These are phyloP conservation scores for Pythium insidiosum DNA, from an alignment of 352 stramenopile genomes.

Conservation along the genomic window DNA sequence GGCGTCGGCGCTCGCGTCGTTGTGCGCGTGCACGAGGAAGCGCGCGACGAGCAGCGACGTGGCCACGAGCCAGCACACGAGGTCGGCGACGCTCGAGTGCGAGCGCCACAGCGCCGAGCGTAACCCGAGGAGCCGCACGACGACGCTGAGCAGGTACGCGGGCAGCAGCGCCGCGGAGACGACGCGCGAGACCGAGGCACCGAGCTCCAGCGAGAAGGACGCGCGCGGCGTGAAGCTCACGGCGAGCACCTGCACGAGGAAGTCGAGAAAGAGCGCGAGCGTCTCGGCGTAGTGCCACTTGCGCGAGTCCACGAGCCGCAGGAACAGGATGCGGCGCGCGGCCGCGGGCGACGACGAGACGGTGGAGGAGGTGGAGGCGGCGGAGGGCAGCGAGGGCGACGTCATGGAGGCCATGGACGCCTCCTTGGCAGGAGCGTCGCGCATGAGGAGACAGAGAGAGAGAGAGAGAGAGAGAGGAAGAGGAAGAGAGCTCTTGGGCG, in stretches of 20 bases:
- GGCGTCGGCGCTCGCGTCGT: too few species aligned
- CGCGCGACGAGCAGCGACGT: slow-evolving; percentile 38
- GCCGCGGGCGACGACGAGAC: too few species aligned
- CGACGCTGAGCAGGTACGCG: slow-evolving; percentile 79
- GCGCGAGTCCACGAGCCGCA: slow-evolving; percentile 79
- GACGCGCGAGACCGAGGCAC: slow-evolving; percentile 58
- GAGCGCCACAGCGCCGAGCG: slow-evolving; percentile 69
- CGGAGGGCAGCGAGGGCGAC: too few species aligned
- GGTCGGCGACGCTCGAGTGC: slow-evolving; percentile 73
- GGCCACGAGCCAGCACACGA: slow-evolving; percentile 64
- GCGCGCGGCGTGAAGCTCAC: slow-evolving; percentile 67
- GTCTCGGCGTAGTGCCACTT: slow-evolving; percentile 86
- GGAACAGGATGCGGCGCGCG: slow-evolving; percentile 67
- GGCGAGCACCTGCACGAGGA: slow-evolving; percentile 74
- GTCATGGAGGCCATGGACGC: too few species aligned
- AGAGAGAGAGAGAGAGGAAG: too few species aligned
- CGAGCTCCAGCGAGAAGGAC: slow-evolving; percentile 52
- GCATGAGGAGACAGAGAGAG: too few species aligned
- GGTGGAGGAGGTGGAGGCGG: too few species aligned
- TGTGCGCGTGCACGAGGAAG: slow-evolving; percentile 40
- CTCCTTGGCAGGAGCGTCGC: too few species aligned
- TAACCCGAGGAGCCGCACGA: slow-evolving; percentile 63
- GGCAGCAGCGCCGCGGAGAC: slow-evolving; percentile 69
- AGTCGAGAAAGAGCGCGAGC: slow-evolving; percentile 80
- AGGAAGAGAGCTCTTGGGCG: too few species aligned